Evolutionary conservation across 202 grass and related monocot species (phyloP).

Genomic region (Cymbopogon flexuosus): DNA sequence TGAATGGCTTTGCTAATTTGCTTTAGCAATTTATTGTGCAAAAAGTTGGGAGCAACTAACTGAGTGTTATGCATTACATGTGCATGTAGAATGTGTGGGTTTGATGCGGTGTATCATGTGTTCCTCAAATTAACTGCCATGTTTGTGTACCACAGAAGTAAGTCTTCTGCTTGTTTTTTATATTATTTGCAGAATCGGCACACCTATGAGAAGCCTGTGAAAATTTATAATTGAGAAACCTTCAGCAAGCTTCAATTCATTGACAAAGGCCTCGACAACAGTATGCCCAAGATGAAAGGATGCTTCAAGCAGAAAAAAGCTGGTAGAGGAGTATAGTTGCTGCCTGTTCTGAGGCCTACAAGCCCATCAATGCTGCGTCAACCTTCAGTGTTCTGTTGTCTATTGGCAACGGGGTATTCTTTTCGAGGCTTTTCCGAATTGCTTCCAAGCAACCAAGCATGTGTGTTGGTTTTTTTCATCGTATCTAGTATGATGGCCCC

Average conservation of each 20-base stretch:
- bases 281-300: conserved; percentile 3
- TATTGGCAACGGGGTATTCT: conserved; percentile 23
- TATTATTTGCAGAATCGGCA: conserved; percentile 74
- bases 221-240: conserved; percentile 78
- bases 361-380: conserved; percentile 1
- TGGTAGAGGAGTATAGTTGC: background rate
- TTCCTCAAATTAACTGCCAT: background rate
- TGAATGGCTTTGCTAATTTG: background rate
- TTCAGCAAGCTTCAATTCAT: background rate
- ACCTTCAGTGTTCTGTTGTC: background rate
- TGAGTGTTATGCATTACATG: background rate
- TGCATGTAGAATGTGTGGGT: background rate
- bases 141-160: background rate
- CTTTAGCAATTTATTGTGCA: background rate
- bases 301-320: background rate
- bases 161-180: conserved; percentile 19
- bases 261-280: background rate
- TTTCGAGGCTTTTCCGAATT: conserved; percentile 25
- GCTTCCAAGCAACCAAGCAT: conserved; percentile 22
- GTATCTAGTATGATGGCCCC: conserved; percentile 40
- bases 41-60: background rate
- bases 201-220: conserved; percentile 79
- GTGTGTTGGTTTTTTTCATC: conserved; percentile 31
- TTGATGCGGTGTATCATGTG: background rate
- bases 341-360: conserved; percentile 14